Evolutionary conservation across 805 yeast species (phyloP).

Genomic region (Nakazawaea ishiwadae): DNA sequence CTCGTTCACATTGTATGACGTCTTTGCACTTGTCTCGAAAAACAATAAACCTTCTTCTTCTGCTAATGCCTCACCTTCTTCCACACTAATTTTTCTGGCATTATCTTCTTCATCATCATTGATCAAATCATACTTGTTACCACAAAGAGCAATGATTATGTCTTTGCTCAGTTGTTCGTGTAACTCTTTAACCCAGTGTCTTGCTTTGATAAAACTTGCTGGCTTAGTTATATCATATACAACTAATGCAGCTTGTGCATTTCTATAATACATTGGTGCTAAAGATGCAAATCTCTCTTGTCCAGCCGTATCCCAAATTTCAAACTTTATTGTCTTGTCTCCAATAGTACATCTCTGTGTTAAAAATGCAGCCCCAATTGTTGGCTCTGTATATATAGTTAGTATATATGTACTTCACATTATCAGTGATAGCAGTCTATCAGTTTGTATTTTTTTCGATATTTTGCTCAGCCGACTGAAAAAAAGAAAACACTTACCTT

Average conservation of each 20-base stretch:
- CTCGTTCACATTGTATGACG: constrained; percentile 83
- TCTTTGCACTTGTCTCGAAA: constrained; percentile 93
- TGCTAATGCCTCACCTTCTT: constrained; percentile 85
- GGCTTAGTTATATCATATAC: constrained; percentile 96
- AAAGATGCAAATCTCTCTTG: constrained; percentile 94
- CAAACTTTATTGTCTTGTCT: constrained; percentile 82
- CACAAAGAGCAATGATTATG: constrained; percentile 89
- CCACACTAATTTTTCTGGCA: constrained; percentile 72
- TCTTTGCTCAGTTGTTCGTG: constrained; percentile 94
- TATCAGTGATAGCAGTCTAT: too few relatives aligned
- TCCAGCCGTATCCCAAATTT: constrained; percentile 97
- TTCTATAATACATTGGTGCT: constrained; percentile 96
- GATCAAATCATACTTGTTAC: constrained; percentile 83
- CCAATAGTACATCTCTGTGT: constrained; percentile 92
- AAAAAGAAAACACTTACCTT: constrained; percentile 30
- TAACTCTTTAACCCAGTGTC: constrained; percentile 96
- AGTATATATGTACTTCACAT: too few relatives aligned
- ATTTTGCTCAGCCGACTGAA: too few relatives aligned
- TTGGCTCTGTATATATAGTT: constrained; percentile 57
- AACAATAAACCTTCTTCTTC: constrained; percentile 87
- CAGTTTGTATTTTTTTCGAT: too few relatives aligned
- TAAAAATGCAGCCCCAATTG: constrained; percentile 96
- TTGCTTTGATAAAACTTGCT: constrained; percentile 89
- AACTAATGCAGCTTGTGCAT: constrained; percentile 94
- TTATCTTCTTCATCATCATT: constrained; percentile 38